Percentiles rank a stretch among this genome's conserved stretches.
Evolutionary conservation across 2,329 filamentous ascomycete species (phyloP).

Genomic region (Alternaria dauci): DNA sequence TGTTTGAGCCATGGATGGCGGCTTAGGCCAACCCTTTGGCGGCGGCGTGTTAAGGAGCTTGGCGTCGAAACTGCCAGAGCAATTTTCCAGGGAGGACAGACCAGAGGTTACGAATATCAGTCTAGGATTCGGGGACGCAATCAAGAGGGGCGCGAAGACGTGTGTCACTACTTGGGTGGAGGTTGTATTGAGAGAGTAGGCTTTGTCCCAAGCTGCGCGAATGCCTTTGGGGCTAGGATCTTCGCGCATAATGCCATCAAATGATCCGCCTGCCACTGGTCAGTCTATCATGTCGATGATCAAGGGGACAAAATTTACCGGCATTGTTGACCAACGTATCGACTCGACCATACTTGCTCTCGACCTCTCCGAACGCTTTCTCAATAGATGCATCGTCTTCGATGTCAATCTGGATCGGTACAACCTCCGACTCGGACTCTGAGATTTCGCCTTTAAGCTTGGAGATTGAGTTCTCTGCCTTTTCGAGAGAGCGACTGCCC

Average conservation of each 20-base stretch:
- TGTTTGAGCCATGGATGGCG: constrained; percentile 28
- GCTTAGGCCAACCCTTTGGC: constrained; percentile 60
- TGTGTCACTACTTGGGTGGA: constrained; percentile 51
- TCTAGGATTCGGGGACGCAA: constrained; percentile 47
- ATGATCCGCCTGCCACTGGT: constrained; percentile 52
- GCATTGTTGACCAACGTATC: constrained; percentile 68
- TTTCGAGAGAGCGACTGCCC: constrained; percentile 61
- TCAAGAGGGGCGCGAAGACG: constrained; percentile 49
- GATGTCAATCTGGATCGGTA: constrained; percentile 63
- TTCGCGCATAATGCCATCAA: constrained; percentile 51
- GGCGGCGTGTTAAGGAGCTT: constrained; percentile 33
- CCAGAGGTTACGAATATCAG: constrained; percentile 55
- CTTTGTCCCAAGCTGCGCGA: constrained; percentile 49
- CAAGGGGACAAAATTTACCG: constrained; percentile 44
- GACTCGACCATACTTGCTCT: constrained; percentile 55
- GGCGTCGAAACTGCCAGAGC: constrained; percentile 33
- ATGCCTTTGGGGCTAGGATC: constrained; percentile 37
- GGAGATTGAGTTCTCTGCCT: constrained; percentile 53
- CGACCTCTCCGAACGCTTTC: constrained; percentile 55
- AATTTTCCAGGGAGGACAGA: constrained; percentile 51
- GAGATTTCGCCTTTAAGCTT: constrained; percentile 55
- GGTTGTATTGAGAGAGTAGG: constrained; percentile 52
- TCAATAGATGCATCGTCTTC: constrained; percentile 62
- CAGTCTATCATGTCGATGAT: background rate
- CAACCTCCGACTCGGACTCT: constrained; percentile 54